Evolutionary conservation across 345 rosid species (phyloP).

Genomic region (Eucalyptus leucophloia): DNA sequence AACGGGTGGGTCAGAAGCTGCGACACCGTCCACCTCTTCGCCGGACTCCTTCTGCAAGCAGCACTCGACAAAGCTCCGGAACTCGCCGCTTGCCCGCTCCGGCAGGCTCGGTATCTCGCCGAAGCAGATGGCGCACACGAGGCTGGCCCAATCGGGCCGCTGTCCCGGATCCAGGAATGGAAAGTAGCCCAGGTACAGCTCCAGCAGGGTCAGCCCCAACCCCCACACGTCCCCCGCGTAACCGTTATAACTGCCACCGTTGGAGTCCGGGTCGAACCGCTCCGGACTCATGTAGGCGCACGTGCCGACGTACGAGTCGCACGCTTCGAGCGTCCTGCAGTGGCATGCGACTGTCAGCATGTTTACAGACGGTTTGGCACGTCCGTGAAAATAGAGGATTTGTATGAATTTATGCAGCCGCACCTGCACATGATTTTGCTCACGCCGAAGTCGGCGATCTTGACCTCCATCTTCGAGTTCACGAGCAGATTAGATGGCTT

Average conservation of each 20-base stretch:
- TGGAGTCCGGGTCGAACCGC: constrained; percentile 58
- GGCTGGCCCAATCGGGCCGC: constrained; percentile 80
- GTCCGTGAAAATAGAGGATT: neutral
- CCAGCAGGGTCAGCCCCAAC: constrained; percentile 66
- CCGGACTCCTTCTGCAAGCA: constrained; percentile 73
- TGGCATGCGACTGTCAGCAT: neutral
- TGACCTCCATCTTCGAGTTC: constrained; percentile 42
- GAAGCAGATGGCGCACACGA: constrained; percentile 85
- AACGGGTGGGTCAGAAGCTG: constrained; percentile 69
- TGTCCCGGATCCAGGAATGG: constrained; percentile 64
- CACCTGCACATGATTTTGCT: constrained; percentile 61
- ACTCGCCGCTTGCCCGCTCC: constrained; percentile 38
- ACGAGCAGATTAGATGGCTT: constrained; percentile 77
- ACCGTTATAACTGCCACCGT: constrained; percentile 47
- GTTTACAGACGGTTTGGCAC: neutral
- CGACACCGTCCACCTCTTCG: constrained; percentile 57
- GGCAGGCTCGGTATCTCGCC: constrained; percentile 69
- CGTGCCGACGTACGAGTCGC: constrained; percentile 85
- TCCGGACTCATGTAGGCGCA: constrained; percentile 99
- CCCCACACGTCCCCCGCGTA: constrained; percentile 90
- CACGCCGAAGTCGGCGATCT: constrained; percentile 83
- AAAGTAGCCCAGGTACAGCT: constrained; percentile 69
- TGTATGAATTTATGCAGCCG: neutral
- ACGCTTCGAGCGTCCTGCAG: constrained; percentile 26
- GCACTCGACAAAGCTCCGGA: constrained; percentile 50